Evolutionary conservation across 2,329 filamentous ascomycete genomes (phyloP).

Genomic region (Ambrosiella beaveri): DNA sequence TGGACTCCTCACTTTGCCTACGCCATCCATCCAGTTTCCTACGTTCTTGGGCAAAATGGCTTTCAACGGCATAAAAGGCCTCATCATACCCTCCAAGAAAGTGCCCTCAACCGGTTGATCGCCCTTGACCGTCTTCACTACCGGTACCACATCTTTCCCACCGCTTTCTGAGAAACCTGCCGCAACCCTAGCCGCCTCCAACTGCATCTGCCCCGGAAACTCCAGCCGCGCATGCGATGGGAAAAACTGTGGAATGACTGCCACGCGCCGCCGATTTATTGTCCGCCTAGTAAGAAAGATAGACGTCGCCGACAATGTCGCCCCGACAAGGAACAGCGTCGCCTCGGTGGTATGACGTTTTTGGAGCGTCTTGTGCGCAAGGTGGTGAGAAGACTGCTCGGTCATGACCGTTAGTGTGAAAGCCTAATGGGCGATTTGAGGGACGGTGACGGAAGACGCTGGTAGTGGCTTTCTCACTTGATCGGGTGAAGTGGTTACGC

Average conservation of each 20-base stretch:
- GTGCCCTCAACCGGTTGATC: background rate
- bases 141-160: background rate
- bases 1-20: background rate
- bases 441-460: no score
- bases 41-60: background rate
- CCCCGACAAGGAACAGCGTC: slow-evolving; percentile 55
- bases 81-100: slow-evolving; percentile 1
- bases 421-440: no score
- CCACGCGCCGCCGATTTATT: slow-evolving; percentile 42
- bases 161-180: background rate
- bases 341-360: slow-evolving; percentile 43
- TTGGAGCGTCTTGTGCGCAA: slow-evolving; percentile 17
- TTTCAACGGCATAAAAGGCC: background rate
- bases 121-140: background rate
- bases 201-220: slow-evolving; percentile 20
- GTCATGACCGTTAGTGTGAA: no score
- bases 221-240: slow-evolving; percentile 31
- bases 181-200: background rate
- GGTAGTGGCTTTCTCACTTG: no score
- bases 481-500: no score
- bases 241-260: slow-evolving; percentile 55
- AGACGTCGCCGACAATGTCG: slow-evolving; percentile 58
- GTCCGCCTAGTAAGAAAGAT: slow-evolving; percentile 55
- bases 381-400: no score
- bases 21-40: background rate